These are phyloP conservation scores for Simplicillium aogashimaense DNA, from an alignment of 2,329 filamentous ascomycete species.

Conservation along the genomic window DNA sequence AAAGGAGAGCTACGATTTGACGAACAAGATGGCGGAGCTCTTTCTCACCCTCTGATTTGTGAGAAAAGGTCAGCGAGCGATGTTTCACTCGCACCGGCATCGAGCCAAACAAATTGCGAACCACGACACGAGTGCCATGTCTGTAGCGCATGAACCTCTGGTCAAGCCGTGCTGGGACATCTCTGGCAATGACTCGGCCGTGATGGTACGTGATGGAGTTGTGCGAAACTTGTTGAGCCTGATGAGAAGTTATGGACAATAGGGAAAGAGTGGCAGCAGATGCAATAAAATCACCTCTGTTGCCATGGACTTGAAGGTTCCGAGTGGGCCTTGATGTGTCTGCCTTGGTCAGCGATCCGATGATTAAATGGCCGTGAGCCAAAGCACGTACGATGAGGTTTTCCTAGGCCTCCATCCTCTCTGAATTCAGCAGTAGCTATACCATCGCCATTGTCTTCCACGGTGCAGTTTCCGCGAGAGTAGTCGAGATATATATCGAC, in stretches of 20 bases:
- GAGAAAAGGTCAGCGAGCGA: constrained; percentile 44
- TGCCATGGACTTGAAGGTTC: constrained; percentile 47
- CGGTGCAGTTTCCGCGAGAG: constrained; percentile 59
- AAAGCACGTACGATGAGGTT: constrained; percentile 52
- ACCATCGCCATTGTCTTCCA: constrained; percentile 79
- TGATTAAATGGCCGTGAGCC: no score
- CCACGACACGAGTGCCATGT: constrained; percentile 67
- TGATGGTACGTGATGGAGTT: constrained; percentile 63
- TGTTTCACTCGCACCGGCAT: constrained; percentile 88
- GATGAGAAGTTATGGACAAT: constrained; percentile 65
- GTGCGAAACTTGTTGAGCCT: constrained; percentile 46
- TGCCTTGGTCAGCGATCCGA: constrained; percentile 20
- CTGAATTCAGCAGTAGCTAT: constrained; percentile 66
- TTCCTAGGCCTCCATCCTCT: constrained; percentile 60
- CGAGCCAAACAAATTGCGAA: constrained; percentile 76
- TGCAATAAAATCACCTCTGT: constrained; percentile 64
- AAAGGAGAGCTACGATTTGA: constrained; percentile 51
- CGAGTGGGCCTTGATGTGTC: constrained; percentile 64
- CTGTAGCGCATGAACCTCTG: constrained; percentile 43
- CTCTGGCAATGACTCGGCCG: constrained; percentile 53
- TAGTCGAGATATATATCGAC: constrained; percentile 68
- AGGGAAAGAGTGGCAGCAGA: constrained; percentile 69
- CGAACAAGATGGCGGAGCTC: constrained; percentile 57
- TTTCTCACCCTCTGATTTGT: constrained; percentile 42
- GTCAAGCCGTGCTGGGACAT: constrained; percentile 49